Conservation (phyloP, 352 stramenopile species). For the Pythium angustatum region DNA sequence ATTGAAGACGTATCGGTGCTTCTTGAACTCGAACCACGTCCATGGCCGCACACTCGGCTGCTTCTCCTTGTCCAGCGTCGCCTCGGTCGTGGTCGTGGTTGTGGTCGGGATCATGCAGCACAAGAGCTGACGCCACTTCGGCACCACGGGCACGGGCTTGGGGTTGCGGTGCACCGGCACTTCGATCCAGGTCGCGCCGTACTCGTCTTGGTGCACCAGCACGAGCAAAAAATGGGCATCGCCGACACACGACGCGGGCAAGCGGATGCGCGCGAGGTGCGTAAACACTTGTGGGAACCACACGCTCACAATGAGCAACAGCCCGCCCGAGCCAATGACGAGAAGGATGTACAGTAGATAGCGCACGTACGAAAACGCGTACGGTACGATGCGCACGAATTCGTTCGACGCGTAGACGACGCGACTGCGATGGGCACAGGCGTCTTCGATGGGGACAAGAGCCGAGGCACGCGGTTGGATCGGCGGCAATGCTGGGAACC, state of each 20-base stretch:
- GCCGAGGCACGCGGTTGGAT: no score
- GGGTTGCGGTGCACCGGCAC: slow-evolving; percentile 29
- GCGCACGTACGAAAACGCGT: slow-evolving; percentile 36
- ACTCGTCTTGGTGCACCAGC: slow-evolving; percentile 38
- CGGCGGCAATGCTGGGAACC: neutral
- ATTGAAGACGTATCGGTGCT: slow-evolving; percentile 64
- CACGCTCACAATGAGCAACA: slow-evolving; percentile 40
- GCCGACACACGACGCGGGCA: slow-evolving; percentile 26
- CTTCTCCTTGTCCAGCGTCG: no score
- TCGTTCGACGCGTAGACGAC: slow-evolving; percentile 52
- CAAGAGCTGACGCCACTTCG: neutral
- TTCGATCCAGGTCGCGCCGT: slow-evolving; percentile 45
- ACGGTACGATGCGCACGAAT: slow-evolving; percentile 39
- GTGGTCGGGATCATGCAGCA: neutral
- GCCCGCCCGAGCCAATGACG: slow-evolving; percentile 25
- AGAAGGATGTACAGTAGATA: slow-evolving; percentile 42
- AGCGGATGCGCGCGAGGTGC: slow-evolving; percentile 32
- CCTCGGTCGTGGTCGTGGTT: neutral
- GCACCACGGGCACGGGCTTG: neutral
- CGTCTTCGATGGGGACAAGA: slow-evolving; percentile 46
- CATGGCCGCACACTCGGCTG: slow-evolving; percentile 25
- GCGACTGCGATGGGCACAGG: slow-evolving; percentile 32
- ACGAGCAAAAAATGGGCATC: slow-evolving; percentile 55
- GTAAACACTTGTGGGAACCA: slow-evolving; percentile 70
- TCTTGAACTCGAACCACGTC: slow-evolving; percentile 75